Base-by-base conservation (phyloP, 768 basidiomycete genomes). In the Phylloporus sp. region DNA sequence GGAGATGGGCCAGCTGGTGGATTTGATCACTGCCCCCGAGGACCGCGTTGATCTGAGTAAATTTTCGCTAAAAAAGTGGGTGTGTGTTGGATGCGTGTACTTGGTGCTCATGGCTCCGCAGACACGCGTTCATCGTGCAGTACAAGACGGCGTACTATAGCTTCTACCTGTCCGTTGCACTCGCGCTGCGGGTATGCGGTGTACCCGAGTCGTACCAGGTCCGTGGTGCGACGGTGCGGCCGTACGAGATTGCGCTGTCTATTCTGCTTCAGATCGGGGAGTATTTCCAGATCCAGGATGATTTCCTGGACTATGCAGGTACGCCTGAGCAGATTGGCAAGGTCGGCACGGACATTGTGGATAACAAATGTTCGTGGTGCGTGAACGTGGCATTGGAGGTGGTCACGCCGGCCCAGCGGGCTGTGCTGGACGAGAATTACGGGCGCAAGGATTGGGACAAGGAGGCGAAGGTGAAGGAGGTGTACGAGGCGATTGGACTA, bases 101-200 rank as follows among this genome's bases (percentile, higher is more conserved):
- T 10, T 23, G 10, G n/a, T 11, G 27, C 27, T 29, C 28, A n/a
- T 5, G 31, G n/a, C 34, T 26, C 27, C 47, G 12, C 63, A 95
- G 92, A 66, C 93, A 97, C 67, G 80, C 82, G 54, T 80, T 91
- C 50, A 97, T 98, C 67, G 95, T 97, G 47, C 79, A 91, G 56
- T 97, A 94, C 83, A 99, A 99, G 74, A 97, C 95, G 26, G 91
- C 95, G 0, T 95, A 81, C 74, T 99, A 98, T 73, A 97, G 92
- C 27, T 98, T 98, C 81, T 97, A 97, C 75, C 91, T 99, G 57
- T 93, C 97, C 42, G 92, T 98, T 57, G 97, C 95, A 13, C 85
- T 94, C 56, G 93, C 93, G 11, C 86, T 98, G 84, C 81, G 85
- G 68, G 76, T 94, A 69, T 80, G 78, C 60, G 74, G 75, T 45